Conservation (phyloP, 139 green algal species). For the Tetradesmus obliquus region DNA sequence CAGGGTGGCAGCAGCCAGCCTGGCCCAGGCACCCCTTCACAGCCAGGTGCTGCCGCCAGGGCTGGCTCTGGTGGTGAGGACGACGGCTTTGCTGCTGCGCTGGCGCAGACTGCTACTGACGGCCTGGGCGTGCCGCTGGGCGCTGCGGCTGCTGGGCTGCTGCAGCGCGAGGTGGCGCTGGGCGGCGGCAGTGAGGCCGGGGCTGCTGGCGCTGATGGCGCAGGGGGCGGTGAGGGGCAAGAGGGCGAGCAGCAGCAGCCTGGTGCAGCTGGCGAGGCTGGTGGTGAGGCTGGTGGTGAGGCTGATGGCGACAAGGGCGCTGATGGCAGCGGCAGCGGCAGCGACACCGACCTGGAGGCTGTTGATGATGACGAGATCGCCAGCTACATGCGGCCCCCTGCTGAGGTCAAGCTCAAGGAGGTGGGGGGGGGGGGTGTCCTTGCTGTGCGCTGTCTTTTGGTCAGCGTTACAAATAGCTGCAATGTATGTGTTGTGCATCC, state of each 20-base stretch:
- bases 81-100: slow-evolving; percentile 16
- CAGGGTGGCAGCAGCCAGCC: not conserved
- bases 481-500: not conserved
- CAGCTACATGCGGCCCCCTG: slow-evolving; percentile 37
- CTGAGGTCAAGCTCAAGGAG: slow-evolving; percentile 54
- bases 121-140: slow-evolving; percentile 14
- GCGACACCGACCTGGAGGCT: slow-evolving; percentile 15
- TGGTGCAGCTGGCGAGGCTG: not conserved
- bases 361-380: slow-evolving; percentile 47
- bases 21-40: not conserved
- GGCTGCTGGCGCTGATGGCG: not conserved
- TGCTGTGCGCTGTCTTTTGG: not conserved
- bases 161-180: not conserved
- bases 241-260: not conserved
- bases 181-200: not conserved
- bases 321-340: not conserved
- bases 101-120: not conserved
- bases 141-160: slow-evolving; percentile 22
- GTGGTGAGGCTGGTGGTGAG: slow-evolving; percentile 3
- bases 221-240: not conserved
- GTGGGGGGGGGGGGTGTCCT: not conserved
- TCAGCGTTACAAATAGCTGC: not conserved
- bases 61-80: not conserved
- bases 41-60: not conserved
- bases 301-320: not conserved